Conservation (phyloP, 495 filamentous ascomycete genomes). For the Daldinia concentrica region DNA sequence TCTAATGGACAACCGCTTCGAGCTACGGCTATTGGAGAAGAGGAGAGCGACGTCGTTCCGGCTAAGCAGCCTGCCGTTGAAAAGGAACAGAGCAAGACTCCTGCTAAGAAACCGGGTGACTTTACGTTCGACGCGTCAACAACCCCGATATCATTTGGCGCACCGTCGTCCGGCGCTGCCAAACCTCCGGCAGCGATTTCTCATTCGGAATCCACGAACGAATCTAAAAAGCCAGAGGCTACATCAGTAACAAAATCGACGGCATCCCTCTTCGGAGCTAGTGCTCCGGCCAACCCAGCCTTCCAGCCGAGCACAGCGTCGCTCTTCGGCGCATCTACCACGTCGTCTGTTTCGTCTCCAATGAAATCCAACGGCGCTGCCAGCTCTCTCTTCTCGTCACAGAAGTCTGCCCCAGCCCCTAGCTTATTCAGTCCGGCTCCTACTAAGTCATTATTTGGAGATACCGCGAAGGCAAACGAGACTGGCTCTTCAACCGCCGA, state of each 20-base stretch:
- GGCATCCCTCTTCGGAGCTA: slow-evolving; percentile 30
- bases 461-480: slow-evolving; percentile 42
- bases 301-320: slow-evolving; percentile 24
- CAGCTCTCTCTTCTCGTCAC: slow-evolving; percentile 23
- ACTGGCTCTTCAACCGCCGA: slow-evolving; percentile 39
- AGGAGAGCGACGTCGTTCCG: slow-evolving; percentile 7
- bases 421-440: slow-evolving; percentile 31
- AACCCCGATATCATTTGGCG: slow-evolving; percentile 44
- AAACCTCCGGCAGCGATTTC: slow-evolving; percentile 21
- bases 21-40: slow-evolving; percentile 54
- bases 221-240: slow-evolving; percentile 7
- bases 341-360: slow-evolving; percentile 13
- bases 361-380: slow-evolving; percentile 18
- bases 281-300: slow-evolving; percentile 12
- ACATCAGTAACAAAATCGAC: slow-evolving; percentile 22
- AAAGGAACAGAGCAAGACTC: slow-evolving; percentile 33
- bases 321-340: slow-evolving; percentile 27
- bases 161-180: slow-evolving; percentile 10
- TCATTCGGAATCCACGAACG: slow-evolving; percentile 9
- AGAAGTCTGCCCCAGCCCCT: slow-evolving; percentile 23
- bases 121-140: slow-evolving; percentile 48
- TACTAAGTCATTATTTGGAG: slow-evolving; percentile 40
- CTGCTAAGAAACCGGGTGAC: slow-evolving; percentile 43
- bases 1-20: slow-evolving; percentile 46
- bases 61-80: slow-evolving; percentile 11